Evolutionary conservation across 2,329 filamentous ascomycete genomes (phyloP).

Genomic region (Ceratocystis ficicola): DNA sequence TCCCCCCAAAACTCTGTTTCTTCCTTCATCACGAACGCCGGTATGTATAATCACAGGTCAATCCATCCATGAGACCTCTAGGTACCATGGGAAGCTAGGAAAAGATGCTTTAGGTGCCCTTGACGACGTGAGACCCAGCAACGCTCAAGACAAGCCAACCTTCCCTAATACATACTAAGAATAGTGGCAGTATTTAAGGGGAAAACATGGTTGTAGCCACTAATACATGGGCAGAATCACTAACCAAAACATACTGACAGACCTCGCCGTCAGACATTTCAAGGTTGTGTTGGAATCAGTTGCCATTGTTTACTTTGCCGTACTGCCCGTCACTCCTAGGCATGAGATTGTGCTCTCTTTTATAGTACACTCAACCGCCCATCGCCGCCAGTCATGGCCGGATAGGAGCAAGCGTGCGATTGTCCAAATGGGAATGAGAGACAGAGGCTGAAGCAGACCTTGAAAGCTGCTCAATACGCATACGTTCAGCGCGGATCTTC

Average conservation of each 20-base stretch:
- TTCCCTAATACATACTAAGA: too few species aligned
- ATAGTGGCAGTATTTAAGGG: too few species aligned
- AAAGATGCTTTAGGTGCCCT: too few species aligned
- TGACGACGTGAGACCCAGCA: too few species aligned
- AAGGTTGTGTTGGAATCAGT: background rate
- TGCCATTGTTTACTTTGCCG: background rate
- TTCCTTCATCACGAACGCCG: background rate
- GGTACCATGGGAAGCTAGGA: too few species aligned
- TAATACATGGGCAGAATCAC: background rate
- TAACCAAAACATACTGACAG: background rate
- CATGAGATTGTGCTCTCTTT: background rate
- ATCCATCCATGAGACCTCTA: background rate
- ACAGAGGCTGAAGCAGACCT: constrained; percentile 11
- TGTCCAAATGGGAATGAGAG: constrained; percentile 4
- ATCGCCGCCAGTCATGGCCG: constrained; percentile 1
- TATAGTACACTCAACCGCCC: background rate
- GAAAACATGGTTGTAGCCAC: background rate
- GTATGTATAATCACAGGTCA: background rate
- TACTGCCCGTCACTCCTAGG: background rate
- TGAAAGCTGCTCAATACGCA: constrained; percentile 34
- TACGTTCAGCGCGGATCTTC: constrained; percentile 47
- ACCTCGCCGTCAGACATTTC: background rate
- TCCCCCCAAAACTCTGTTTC: background rate
- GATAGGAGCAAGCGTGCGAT: constrained; percentile 14
- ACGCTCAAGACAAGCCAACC: too few species aligned